phyloP scores from a whole-genome alignment of 352 stramenopile genomes.

The Pythium dissotocum region DNA sequence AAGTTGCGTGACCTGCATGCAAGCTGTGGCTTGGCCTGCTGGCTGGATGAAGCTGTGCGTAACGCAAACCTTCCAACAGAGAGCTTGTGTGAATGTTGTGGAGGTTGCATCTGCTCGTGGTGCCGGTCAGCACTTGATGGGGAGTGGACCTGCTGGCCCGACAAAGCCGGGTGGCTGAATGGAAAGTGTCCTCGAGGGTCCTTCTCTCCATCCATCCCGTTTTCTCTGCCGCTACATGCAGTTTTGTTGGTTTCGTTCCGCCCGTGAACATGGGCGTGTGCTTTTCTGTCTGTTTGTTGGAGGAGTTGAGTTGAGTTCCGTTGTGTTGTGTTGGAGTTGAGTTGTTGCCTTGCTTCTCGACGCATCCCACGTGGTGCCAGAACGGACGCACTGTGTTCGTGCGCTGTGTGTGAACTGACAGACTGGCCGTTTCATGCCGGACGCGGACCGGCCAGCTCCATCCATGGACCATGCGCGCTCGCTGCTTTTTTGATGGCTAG shows the following conservation, averaged over 20 bases:
- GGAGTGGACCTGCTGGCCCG: background rate
- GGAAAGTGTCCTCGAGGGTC: background rate
- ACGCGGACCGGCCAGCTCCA: constrained; percentile 9
- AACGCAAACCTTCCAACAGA: background rate
- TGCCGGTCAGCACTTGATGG: background rate
- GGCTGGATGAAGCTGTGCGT: background rate
- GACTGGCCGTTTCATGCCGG: constrained; percentile 1
- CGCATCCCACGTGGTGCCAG: constrained; percentile 7
- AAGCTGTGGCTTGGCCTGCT: background rate
- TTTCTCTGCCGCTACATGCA: background rate
- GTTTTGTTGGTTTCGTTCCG: no score
- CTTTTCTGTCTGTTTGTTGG: background rate
- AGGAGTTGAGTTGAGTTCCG: background rate
- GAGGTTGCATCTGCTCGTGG: background rate
- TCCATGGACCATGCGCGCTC: constrained; percentile 1
- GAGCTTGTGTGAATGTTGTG: background rate
- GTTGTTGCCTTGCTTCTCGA: background rate
- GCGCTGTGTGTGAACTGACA: background rate
- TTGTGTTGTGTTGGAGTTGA: background rate
- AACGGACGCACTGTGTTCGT: constrained; percentile 6
- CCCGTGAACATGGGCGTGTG: background rate
- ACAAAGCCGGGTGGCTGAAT: background rate
- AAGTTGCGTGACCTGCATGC: background rate
- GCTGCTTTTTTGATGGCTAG: background rate
- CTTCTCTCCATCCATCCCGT: background rate